These are phyloP conservation scores for Collybia sp. DNA, from an alignment of 768 basidiomycete species.

Conservation along the genomic window DNA sequence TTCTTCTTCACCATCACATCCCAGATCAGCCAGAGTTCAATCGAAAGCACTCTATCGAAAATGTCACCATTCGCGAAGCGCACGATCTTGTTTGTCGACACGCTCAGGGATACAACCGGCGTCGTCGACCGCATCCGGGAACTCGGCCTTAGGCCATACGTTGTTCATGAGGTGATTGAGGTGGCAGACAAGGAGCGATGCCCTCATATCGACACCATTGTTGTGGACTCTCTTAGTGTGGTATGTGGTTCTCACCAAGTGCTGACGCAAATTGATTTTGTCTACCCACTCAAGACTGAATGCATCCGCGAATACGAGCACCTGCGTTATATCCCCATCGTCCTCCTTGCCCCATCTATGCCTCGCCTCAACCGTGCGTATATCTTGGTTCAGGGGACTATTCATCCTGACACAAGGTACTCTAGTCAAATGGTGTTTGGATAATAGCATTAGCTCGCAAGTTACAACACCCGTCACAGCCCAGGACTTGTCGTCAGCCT, in stretches of 20 bases:
- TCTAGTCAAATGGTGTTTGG: slow-evolving; percentile 91
- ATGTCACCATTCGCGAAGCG: slow-evolving; percentile 86
- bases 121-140: slow-evolving; percentile 76
- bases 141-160: slow-evolving; percentile 72
- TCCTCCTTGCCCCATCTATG: slow-evolving; percentile 78
- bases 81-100: slow-evolving; percentile 90
- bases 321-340: slow-evolving; percentile 93
- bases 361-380: slow-evolving; percentile 69
- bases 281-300: slow-evolving; percentile 58
- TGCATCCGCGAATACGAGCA: slow-evolving; percentile 89
- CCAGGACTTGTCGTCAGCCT: slow-evolving; percentile 86
- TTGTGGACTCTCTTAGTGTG: slow-evolving; percentile 83
- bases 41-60: slow-evolving; percentile 71
- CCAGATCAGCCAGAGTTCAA: slow-evolving; percentile 69
- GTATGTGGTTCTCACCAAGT: slow-evolving; percentile 39
- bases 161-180: slow-evolving; percentile 75
- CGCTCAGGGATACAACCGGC: slow-evolving; percentile 66
- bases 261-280: background rate
- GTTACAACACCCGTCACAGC: slow-evolving; percentile 86
- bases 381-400: slow-evolving; percentile 4
- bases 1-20: slow-evolving; percentile 97
- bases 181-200: slow-evolving; percentile 77
- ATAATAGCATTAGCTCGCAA: slow-evolving; percentile 94
- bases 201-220: slow-evolving; percentile 91
- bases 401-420: background rate